phyloP scores from a whole-genome alignment of 1,139 yeast genomes.

The Candida sanyaensis region DNA sequence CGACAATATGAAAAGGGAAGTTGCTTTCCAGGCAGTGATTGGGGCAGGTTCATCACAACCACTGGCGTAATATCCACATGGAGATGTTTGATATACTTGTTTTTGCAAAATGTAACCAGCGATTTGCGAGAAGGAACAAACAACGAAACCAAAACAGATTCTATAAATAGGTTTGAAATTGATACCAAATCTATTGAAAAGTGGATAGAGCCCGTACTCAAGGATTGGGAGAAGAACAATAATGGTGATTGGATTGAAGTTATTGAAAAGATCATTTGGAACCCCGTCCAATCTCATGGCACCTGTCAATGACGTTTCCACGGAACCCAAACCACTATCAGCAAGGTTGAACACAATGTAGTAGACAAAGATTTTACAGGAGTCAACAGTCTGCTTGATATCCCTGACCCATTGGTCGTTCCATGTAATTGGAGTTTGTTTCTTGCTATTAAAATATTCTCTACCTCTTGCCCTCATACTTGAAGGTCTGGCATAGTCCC shows the following conservation, averaged over 20 bases:
- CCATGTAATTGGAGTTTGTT: conserved; percentile 43
- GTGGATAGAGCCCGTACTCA: conserved; percentile 61
- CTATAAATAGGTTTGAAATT: conserved; percentile 39
- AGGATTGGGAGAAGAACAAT: conserved; percentile 64
- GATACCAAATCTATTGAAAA: conserved; percentile 49
- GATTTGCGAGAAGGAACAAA: conserved; percentile 39
- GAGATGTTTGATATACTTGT: conserved; percentile 34
- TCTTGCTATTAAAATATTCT: conserved; percentile 26
- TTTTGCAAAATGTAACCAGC: conserved; percentile 44
- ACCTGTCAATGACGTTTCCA: conserved; percentile 66
- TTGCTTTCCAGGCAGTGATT: conserved; percentile 56
- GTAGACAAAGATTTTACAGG: conserved; percentile 65
- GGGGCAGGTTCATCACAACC: conserved; percentile 54
- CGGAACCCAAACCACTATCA: conserved; percentile 66
- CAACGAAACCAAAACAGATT: conserved; percentile 35
- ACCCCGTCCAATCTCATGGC: conserved; percentile 67
- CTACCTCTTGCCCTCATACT: conserved; percentile 48
- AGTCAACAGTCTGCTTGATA: conserved; percentile 55
- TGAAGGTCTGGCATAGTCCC: conserved; percentile 59
- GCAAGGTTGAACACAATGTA: conserved; percentile 63
- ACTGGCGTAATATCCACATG: conserved; percentile 47
- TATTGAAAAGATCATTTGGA: conserved; percentile 70
- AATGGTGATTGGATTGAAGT: conserved; percentile 68
- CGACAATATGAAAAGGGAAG: conserved; percentile 51
- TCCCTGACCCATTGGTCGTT: conserved; percentile 63